Evolutionary conservation across 2,329 filamentous ascomycete species (phyloP), one percentile per base, ranked within the genome.

Genomic region (Diaporthe batatas): DNA sequence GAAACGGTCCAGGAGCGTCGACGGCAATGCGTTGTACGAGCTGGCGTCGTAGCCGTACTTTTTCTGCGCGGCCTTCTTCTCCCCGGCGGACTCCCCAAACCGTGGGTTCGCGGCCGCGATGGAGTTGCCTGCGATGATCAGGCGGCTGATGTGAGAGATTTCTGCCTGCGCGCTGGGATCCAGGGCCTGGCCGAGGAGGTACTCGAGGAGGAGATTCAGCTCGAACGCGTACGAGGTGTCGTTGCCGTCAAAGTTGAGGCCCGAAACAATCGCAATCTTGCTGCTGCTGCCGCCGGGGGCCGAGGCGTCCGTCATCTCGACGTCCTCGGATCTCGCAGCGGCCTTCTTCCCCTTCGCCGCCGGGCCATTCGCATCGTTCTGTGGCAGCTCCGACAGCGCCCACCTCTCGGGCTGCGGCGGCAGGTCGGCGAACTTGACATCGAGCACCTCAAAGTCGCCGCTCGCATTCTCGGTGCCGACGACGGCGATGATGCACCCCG

Each of bases 1-100:
- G 81, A 98, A 96, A 7, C 89, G 87, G 84, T 99, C 96, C 44
- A 99, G 88, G 59, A 94, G 91, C 72, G 93, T 91, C 3, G 94
- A 95, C 0, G 96, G 96, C 1, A 93, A 86, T 1, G 96, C 88
- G 80, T 99, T 98, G 86, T 98, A 99, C 0, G 93, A 83, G 70
- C 92, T 91, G 72, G 94, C 91, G 81, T 99, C 96, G 84, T 98
- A 98, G 74, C 96, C 96, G 83, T 98, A 98, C 80, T 97, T 98
- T 81, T 94, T 97, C 67, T 87, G 83, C 1, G 79, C 77, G 74
- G 84, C 86, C 79, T 87, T 90, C 55, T 80, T 81, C 47, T 74
- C 73, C 16, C 70, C 67, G 3, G 70, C 58, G 16, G 71, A 47
- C n/a, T 71, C 73, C 6, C 34, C 59, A 8, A 51, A 36, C 23